phyloP scores from a whole-genome alignment of 1,139 yeast genomes.

The Hemisphaericaspora xylanilytica region DNA sequence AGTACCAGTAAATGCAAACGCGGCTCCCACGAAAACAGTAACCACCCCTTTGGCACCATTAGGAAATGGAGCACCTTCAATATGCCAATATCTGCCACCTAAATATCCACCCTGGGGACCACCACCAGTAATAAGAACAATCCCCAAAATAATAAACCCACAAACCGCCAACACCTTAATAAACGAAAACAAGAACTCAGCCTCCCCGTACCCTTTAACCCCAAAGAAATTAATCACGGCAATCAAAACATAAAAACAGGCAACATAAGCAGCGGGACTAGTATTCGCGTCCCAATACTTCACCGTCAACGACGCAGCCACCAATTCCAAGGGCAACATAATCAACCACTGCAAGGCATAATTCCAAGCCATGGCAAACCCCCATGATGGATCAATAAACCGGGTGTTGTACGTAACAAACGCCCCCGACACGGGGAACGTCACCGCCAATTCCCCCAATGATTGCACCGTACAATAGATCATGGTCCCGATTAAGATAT shows the following conservation, averaged over 20 bases:
- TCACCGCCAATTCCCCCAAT: slow-evolving; percentile 68
- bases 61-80: slow-evolving; percentile 62
- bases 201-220: slow-evolving; percentile 69
- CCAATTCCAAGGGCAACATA: slow-evolving; percentile 68
- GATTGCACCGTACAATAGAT: slow-evolving; percentile 68
- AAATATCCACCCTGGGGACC: slow-evolving; percentile 47
- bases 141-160: slow-evolving; percentile 72
- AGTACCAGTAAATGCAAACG: slow-evolving; percentile 49
- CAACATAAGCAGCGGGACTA: slow-evolving; percentile 68
- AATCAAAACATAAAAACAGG: slow-evolving; percentile 60
- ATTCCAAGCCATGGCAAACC: slow-evolving; percentile 77
- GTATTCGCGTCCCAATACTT: slow-evolving; percentile 58
- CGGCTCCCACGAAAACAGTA: slow-evolving; percentile 45
- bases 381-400: slow-evolving; percentile 71
- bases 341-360: slow-evolving; percentile 72
- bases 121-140: slow-evolving; percentile 68
- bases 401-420: slow-evolving; percentile 67
- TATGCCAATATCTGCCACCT: slow-evolving; percentile 58
- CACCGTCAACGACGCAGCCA: slow-evolving; percentile 72
- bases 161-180: slow-evolving; percentile 61
- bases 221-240: slow-evolving; percentile 58
- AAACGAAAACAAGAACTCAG: slow-evolving; percentile 61
- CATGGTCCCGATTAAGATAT: slow-evolving; percentile 42
- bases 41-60: slow-evolving; percentile 59
- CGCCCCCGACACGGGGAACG: slow-evolving; percentile 74